phyloP scores from a whole-genome alignment of 78 protist species.

The Dictyostelium discoideum region DNA sequence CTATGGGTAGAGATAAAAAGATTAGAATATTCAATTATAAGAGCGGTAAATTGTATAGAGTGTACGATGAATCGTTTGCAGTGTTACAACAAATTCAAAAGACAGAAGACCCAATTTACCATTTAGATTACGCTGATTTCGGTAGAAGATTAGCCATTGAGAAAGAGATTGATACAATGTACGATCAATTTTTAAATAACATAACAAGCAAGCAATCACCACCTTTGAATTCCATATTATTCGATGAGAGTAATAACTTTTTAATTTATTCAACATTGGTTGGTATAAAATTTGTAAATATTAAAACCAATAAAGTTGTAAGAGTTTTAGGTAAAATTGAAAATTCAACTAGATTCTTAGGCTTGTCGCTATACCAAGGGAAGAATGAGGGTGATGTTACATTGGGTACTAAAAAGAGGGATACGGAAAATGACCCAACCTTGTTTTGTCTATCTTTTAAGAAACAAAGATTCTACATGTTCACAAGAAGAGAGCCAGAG shows the following conservation, averaged over 20 bases:
- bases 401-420: constrained; percentile 43
- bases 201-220: constrained; percentile 6
- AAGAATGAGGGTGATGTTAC: constrained; percentile 57
- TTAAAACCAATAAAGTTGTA: constrained; percentile 80
- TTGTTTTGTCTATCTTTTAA: constrained; percentile 87
- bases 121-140: constrained; percentile 91
- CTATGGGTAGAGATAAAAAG: constrained; percentile 74
- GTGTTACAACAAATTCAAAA: constrained; percentile 52
- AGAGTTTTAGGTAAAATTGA: constrained; percentile 94
- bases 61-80: constrained; percentile 87
- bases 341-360: constrained; percentile 89
- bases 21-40: constrained; percentile 85
- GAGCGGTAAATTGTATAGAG: constrained; percentile 85
- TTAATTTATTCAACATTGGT: constrained; percentile 91
- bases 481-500: constrained; percentile 90
- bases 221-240: constrained; percentile 82
- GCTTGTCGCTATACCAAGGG: constrained; percentile 92
- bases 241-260: constrained; percentile 92
- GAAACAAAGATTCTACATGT: constrained; percentile 92
- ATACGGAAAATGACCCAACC: constrained; percentile 89
- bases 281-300: constrained; percentile 94
- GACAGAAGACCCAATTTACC: constrained; percentile 32
- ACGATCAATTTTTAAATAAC: neutral
- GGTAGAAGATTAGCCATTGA: constrained; percentile 95
- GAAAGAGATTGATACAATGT: constrained; percentile 65